phyloP scores from a whole-genome alignment of 306 rosid genomes.

The Boehmeria nivea region DNA sequence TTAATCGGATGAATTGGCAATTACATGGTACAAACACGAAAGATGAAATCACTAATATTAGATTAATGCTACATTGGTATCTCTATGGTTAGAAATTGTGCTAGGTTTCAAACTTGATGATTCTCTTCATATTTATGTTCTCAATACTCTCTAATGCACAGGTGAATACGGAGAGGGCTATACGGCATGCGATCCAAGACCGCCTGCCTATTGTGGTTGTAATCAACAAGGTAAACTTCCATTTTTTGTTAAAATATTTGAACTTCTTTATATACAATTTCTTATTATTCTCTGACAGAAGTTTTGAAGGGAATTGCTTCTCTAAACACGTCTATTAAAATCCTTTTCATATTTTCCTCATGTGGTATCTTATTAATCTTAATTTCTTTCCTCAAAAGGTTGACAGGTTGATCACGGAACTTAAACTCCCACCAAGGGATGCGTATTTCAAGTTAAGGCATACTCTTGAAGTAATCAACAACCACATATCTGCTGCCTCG shows the following conservation, averaged over 20 bases:
- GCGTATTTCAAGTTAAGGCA: slow-evolving; percentile 93
- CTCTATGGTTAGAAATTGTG: no score
- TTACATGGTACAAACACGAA: no score
- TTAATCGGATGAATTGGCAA: no score
- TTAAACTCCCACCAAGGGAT: slow-evolving; percentile 89
- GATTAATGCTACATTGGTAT: no score
- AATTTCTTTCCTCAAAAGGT: slow-evolving; percentile 37
- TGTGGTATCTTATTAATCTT: neutral
- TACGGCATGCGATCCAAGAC: slow-evolving; percentile 96
- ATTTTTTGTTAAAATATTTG: slow-evolving; percentile 3
- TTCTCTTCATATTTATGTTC: neutral
- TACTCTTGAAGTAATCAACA: slow-evolving; percentile 85
- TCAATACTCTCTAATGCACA: slow-evolving; percentile 26
- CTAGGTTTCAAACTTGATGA: neutral
- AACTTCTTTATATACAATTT: no score
- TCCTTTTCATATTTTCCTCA: slow-evolving; percentile 3
- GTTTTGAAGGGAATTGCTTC: neutral
- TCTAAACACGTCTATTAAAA: no score
- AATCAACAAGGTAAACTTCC: slow-evolving; percentile 65
- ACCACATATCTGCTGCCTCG: slow-evolving; percentile 75
- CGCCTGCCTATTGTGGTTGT: slow-evolving; percentile 85
- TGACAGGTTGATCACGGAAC: slow-evolving; percentile 93
- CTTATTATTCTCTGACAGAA: neutral
- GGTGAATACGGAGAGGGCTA: slow-evolving; percentile 97
- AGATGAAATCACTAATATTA: no score